Evolutionary conservation across 2,329 filamentous ascomycete genomes (phyloP).

Genomic region (Microdochium paspali): DNA sequence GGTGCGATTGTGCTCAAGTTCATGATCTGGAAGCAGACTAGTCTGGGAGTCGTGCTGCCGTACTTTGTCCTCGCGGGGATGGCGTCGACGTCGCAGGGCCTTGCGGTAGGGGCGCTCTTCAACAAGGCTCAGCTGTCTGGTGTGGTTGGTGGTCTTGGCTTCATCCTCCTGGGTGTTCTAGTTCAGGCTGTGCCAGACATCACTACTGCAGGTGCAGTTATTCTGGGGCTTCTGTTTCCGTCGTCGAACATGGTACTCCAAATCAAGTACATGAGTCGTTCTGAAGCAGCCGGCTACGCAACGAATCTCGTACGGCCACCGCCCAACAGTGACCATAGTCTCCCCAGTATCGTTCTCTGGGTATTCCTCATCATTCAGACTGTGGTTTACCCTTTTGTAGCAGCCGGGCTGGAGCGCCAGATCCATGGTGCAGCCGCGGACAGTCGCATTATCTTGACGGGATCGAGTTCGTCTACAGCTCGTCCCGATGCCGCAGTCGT

Average conservation of each 20-base stretch:
- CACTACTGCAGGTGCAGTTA: constrained; percentile 52
- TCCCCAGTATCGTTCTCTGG: constrained; percentile 71
- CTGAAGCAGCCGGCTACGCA: constrained; percentile 50
- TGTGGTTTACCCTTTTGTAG: constrained; percentile 66
- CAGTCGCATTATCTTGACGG: constrained; percentile 39
- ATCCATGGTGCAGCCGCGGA: constrained; percentile 67
- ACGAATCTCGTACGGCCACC: constrained; percentile 53
- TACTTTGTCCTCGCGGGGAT: constrained; percentile 71
- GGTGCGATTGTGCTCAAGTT: constrained; percentile 55
- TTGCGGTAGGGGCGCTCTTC: constrained; percentile 77
- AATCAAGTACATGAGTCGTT: constrained; percentile 67
- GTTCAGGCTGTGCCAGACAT: constrained; percentile 64
- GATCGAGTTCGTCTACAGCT: constrained; percentile 16
- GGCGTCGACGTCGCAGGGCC: constrained; percentile 68
- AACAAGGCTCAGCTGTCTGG: constrained; percentile 81
- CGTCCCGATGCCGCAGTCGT: constrained; percentile 49
- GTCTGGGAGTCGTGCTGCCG: constrained; percentile 55
- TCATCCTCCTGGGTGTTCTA: constrained; percentile 69
- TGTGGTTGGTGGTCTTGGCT: constrained; percentile 64
- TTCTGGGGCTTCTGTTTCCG: constrained; percentile 70
- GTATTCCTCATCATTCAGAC: constrained; percentile 71
- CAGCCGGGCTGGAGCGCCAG: constrained; percentile 60
- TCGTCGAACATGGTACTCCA: constrained; percentile 86
- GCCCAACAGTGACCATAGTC: constrained; percentile 54
- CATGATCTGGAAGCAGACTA: constrained; percentile 57